A percentile compares a stretch with the other conserved stretches of the same genome.
phyloP scores from a whole-genome alignment of 805 yeast genomes.

The Candida taoyuanica region DNA sequence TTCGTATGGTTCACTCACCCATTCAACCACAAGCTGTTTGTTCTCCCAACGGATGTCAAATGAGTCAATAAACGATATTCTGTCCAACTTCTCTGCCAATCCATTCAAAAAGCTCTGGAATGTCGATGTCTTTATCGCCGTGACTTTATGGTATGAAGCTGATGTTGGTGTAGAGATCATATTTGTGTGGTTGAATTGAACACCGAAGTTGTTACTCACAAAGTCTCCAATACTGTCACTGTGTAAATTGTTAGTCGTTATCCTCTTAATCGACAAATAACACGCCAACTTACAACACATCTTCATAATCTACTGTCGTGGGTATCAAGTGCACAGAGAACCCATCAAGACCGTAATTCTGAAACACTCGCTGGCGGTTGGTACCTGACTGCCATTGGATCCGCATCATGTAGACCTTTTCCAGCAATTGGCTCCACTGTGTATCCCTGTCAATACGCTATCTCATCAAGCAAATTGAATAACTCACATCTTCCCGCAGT shows the following conservation, averaged over 20 bases:
- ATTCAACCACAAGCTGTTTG: conserved; percentile 11
- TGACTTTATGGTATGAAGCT: conserved; percentile 17
- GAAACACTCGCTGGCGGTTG: conserved; percentile 10
- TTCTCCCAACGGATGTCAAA: conserved; percentile 20
- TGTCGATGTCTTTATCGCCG: conserved; percentile 15
- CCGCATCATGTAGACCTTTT: conserved; percentile 17
- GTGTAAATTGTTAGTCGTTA: neutral
- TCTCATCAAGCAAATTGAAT: no score
- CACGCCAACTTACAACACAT: conserved; percentile 19
- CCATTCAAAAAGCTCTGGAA: conserved; percentile 17
- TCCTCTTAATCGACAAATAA: no score
- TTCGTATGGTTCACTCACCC: conserved; percentile 22
- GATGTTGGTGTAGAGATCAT: conserved; percentile 23
- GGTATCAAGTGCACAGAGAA: conserved; percentile 21
- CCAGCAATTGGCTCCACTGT: no score
- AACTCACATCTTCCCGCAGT: conserved; percentile 15
- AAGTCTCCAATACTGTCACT: conserved; percentile 20
- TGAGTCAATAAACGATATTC: conserved; percentile 19
- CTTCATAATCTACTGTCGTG: conserved; percentile 17
- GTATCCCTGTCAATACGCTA: no score
- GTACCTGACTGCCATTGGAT: conserved; percentile 18
- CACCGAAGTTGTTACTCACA: conserved; percentile 10
- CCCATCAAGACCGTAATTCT: conserved; percentile 20
- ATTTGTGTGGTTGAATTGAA: conserved; percentile 11
- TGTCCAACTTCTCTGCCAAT: conserved; percentile 14